phyloP scores from a whole-genome alignment of 495 filamentous ascomycete species.

The Aspergillus affinis region DNA sequence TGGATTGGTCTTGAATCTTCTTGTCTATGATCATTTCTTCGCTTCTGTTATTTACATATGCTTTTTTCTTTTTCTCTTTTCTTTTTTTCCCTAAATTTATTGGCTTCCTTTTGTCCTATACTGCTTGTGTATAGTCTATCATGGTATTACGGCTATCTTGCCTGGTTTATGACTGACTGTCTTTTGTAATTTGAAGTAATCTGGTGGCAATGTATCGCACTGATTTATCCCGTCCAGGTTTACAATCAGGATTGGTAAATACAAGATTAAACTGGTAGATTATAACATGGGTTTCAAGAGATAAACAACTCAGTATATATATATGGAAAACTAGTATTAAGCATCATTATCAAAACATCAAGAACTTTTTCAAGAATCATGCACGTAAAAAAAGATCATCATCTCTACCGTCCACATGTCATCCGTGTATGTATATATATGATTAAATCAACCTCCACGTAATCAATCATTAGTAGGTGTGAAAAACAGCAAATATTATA shows the following conservation, averaged over 20 bases:
- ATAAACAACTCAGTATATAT: too few species aligned
- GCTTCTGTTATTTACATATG: neutral
- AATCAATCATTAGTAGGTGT: neutral
- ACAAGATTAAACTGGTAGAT: too few species aligned
- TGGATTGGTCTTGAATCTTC: constrained; percentile 3
- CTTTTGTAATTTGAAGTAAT: too few species aligned
- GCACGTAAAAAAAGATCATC: neutral
- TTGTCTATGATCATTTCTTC: neutral
- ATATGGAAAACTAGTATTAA: too few species aligned
- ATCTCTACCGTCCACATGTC: neutral
- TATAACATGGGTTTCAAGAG: too few species aligned
- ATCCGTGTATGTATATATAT: neutral
- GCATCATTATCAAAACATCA: neutral
- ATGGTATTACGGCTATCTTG: neutral
- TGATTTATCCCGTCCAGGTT: too few species aligned
- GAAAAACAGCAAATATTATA: neutral
- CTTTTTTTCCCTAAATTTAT: constrained; percentile 1
- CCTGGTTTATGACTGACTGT: too few species aligned
- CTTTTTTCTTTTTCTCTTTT: constrained; percentile 3
- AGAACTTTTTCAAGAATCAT: neutral
- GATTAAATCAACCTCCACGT: neutral
- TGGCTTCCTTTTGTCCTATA: neutral
- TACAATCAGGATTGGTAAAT: too few species aligned
- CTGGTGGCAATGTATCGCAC: too few species aligned
- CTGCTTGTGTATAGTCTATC: neutral